Percentiles rank a stretch among this genome's conserved stretches.
Conservation (phyloP, 306 rosid genomes). For the Rosa persica region DNA sequence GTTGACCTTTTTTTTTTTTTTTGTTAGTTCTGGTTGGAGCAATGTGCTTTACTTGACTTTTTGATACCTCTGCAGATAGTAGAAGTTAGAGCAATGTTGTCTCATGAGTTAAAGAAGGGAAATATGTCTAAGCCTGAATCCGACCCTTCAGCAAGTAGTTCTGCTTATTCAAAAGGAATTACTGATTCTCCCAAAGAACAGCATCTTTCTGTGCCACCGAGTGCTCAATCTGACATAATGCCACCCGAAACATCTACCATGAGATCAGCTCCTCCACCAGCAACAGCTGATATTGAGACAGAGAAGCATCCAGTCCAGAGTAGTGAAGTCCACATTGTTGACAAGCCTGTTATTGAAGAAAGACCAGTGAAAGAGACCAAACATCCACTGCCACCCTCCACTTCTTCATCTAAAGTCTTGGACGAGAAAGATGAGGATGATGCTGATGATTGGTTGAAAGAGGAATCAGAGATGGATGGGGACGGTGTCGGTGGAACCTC, state of each 20-base stretch:
- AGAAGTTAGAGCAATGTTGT: constrained; percentile 70
- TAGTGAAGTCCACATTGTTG: constrained; percentile 47
- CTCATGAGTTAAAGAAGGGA: constrained; percentile 51
- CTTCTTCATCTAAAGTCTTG: constrained; percentile 41
- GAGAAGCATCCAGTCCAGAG: constrained; percentile 57
- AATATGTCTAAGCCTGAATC: constrained; percentile 43
- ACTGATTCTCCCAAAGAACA: constrained; percentile 42
- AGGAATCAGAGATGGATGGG: constrained; percentile 77
- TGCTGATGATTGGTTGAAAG: constrained; percentile 96
- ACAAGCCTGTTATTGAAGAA: constrained; percentile 63
- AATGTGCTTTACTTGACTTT: constrained; percentile 17
- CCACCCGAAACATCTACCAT: constrained; percentile 36
- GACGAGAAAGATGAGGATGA: constrained; percentile 70
- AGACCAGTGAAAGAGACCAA: constrained; percentile 34
- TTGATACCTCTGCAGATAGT: constrained; percentile 51
- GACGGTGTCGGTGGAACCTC: constrained; percentile 64
- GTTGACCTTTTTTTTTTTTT: neutral
- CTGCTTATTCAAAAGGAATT: constrained; percentile 35
- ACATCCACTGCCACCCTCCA: constrained; percentile 35
- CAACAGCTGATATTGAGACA: constrained; percentile 43
- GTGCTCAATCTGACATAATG: constrained; percentile 40
- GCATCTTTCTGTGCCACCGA: constrained; percentile 50
- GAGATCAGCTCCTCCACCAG: constrained; percentile 39
- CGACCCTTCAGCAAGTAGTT: constrained; percentile 33
- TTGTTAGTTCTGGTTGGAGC: neutral